Conservation (phyloP, 176 grass and related monocot species). For the Sorghum bicolor region DNA sequence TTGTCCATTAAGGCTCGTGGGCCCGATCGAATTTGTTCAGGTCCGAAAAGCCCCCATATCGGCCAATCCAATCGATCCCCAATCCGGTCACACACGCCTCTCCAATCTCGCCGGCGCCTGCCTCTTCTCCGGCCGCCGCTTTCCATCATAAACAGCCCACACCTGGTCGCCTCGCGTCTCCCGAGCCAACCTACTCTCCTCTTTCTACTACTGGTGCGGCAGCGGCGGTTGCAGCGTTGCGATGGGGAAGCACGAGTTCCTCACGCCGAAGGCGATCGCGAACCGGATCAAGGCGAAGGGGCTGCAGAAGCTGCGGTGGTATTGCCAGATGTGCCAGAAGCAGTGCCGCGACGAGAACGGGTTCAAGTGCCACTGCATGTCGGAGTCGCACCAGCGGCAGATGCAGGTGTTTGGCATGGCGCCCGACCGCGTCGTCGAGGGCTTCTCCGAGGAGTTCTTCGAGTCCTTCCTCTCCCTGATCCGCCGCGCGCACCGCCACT, state of each 20-base stretch:
- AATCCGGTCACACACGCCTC: neutral
- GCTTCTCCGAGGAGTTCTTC: conserved; percentile 87
- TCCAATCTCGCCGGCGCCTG: conserved; percentile 6
- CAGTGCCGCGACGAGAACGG: conserved; percentile 90
- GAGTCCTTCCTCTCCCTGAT: conserved; percentile 50
- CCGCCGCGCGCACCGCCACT: conserved; percentile 74
- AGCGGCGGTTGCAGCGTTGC: conserved; percentile 27
- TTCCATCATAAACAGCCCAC: neutral
- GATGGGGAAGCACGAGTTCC: conserved; percentile 88
- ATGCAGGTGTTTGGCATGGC: conserved; percentile 93
- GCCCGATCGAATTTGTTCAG: no score
- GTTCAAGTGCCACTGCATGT: conserved; percentile 96
- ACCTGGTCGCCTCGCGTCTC: neutral
- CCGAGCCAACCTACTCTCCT: no score
- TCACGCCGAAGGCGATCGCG: conserved; percentile 83
- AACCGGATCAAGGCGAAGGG: conserved; percentile 91
- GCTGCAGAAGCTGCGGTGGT: conserved; percentile 88
- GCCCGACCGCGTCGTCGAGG: conserved; percentile 56
- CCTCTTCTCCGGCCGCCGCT: neutral
- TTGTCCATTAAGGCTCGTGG: no score
- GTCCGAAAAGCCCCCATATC: no score
- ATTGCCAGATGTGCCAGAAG: conserved; percentile 99
- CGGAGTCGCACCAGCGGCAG: conserved; percentile 94
- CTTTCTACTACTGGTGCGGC: neutral
- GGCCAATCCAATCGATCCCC: neutral